These are phyloP conservation scores for Leishmania aethiopica DNA, from an alignment of 208 protist genomes.

Conservation along the genomic window DNA sequence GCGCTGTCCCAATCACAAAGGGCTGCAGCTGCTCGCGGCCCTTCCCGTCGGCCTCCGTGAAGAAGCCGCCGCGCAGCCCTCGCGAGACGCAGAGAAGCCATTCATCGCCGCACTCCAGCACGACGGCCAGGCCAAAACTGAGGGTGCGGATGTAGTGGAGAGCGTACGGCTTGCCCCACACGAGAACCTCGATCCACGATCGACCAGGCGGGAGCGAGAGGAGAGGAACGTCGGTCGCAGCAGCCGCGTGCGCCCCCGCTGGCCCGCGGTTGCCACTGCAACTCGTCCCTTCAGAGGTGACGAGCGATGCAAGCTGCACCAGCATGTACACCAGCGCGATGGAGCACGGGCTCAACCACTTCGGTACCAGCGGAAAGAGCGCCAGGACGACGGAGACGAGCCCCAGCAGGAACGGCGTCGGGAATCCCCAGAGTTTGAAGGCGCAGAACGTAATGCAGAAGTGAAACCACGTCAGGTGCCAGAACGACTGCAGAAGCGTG, in stretches of 20 bases:
- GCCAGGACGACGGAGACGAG: constrained; percentile 51
- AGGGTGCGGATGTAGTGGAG: constrained; percentile 31
- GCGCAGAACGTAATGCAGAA: constrained; percentile 68
- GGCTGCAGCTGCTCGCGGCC: constrained; percentile 49
- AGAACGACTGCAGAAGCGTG: constrained; percentile 72
- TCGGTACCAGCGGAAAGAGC: constrained; percentile 69
- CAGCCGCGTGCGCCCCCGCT: background rate
- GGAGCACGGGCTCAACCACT: constrained; percentile 59
- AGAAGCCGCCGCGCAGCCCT: constrained; percentile 39
- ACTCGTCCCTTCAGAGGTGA: constrained; percentile 7
- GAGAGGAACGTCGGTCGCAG: background rate
- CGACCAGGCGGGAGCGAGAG: constrained; percentile 7
- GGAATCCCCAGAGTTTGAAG: constrained; percentile 48
- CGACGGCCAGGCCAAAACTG: constrained; percentile 35
- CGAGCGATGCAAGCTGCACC: constrained; percentile 18
- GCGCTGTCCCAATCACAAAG: constrained; percentile 56
- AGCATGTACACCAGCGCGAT: constrained; percentile 30
- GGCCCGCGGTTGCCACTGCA: background rate
- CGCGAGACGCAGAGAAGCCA: constrained; percentile 72
- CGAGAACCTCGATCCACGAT: constrained; percentile 11
- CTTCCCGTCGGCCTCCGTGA: constrained; percentile 25
- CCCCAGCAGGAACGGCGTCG: constrained; percentile 55
- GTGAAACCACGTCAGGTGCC: constrained; percentile 79
- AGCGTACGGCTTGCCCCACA: constrained; percentile 21
- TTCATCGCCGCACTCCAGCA: constrained; percentile 56